phyloP scores from a whole-genome alignment of 2,329 filamentous ascomycete species.

The Paraphaeosphaeria minitans region DNA sequence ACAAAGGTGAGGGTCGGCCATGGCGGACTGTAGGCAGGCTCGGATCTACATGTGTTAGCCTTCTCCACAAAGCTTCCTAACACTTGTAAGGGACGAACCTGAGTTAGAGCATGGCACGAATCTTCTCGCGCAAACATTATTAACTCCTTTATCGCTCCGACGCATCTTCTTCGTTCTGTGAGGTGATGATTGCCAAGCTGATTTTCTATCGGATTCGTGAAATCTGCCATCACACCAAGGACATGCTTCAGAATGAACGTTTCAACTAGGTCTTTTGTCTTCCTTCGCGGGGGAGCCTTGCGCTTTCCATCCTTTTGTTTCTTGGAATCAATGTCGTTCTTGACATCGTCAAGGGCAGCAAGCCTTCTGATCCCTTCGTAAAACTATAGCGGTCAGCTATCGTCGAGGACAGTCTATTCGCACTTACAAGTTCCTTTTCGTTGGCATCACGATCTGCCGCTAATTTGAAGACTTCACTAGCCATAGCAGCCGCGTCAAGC shows the following conservation, averaged over 20 bases:
- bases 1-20: slow-evolving; percentile 75
- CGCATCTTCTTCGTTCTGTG: slow-evolving; percentile 75
- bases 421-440: slow-evolving; percentile 61
- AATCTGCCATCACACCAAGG: slow-evolving; percentile 81
- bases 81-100: slow-evolving; percentile 61
- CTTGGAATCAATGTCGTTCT: slow-evolving; percentile 23
- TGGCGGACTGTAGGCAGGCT: slow-evolving; percentile 85
- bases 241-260: slow-evolving; percentile 82
- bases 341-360: slow-evolving; percentile 49
- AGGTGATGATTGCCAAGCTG: slow-evolving; percentile 59
- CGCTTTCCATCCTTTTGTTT: slow-evolving; percentile 54
- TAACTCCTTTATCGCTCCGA: slow-evolving; percentile 87
- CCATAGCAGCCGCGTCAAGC: slow-evolving; percentile 74
- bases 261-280: slow-evolving; percentile 59
- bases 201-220: slow-evolving; percentile 80
- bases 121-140: slow-evolving; percentile 75
- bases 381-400: slow-evolving; percentile 27
- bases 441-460: slow-evolving; percentile 70
- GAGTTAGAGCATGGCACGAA: slow-evolving; percentile 80
- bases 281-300: slow-evolving; percentile 55
- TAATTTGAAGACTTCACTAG: slow-evolving; percentile 80
- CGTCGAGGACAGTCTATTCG: not conserved
- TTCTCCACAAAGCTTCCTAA: not conserved
- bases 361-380: slow-evolving; percentile 58
- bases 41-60: slow-evolving; percentile 68